A percentile compares a stretch with the other conserved stretches of the same genome.
Conservation (phyloP, 768 basidiomycete species). For the Erythrobasidium yunnanense region DNA sequence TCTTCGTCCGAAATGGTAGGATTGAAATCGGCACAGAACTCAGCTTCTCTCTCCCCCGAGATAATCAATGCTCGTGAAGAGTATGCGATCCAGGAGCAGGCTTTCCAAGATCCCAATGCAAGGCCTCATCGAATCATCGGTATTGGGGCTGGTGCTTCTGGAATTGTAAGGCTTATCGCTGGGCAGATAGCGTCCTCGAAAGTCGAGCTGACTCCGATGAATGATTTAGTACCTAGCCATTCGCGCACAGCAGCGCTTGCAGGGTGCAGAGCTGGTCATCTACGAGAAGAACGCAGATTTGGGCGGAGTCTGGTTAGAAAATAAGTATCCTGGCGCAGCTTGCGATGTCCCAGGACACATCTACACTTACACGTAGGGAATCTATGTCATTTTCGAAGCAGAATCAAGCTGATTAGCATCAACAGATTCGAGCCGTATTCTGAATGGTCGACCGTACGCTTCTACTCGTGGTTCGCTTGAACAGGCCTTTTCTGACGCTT, state of each 20-base stretch:
- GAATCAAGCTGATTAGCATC: too few relatives aligned
- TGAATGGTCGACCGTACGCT: slow-evolving; percentile 10
- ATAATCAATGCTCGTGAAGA: not conserved
- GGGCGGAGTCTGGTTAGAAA: slow-evolving; percentile 21
- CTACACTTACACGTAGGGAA: slow-evolving; percentile 10
- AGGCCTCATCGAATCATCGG: not conserved
- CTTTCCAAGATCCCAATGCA: slow-evolving; percentile 15
- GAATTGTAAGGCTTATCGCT: slow-evolving; percentile 4
- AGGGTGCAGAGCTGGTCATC: not conserved
- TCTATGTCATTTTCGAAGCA: too few relatives aligned
- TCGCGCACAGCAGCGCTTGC: slow-evolving; percentile 1
- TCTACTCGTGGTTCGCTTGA: not conserved
- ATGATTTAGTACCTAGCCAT: not conserved
- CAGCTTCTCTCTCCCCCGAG: not conserved
- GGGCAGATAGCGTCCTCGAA: too few relatives aligned
- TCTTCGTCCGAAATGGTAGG: too few relatives aligned
- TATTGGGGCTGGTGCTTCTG: slow-evolving; percentile 12
- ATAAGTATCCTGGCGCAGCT: slow-evolving; percentile 20
- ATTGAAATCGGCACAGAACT: too few relatives aligned
- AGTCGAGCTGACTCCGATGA: too few relatives aligned
- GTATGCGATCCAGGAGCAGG: slow-evolving; percentile 11
- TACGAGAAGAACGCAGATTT: slow-evolving; percentile 25
- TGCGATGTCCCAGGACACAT: slow-evolving; percentile 13
- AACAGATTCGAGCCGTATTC: not conserved
- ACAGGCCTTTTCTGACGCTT: not conserved